phyloP scores from a whole-genome alignment of 164 flowering plant species.

The Stephania cephalantha region DNA sequence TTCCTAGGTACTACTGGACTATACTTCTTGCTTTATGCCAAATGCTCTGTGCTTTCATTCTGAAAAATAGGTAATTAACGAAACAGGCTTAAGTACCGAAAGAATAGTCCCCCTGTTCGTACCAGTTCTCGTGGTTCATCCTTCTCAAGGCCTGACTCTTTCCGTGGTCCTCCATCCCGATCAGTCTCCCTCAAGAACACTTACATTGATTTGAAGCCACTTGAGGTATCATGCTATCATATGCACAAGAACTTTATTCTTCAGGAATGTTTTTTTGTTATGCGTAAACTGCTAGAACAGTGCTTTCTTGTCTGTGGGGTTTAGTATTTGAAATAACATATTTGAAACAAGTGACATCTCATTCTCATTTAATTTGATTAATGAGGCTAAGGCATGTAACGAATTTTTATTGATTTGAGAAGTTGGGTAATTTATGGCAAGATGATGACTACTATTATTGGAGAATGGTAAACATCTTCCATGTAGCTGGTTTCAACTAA shows the following conservation, averaged over 20 bases:
- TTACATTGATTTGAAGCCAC: slow-evolving; percentile 56
- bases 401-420: background rate
- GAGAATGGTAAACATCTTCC: background rate
- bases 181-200: slow-evolving; percentile 39
- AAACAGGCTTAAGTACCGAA: slow-evolving; percentile 58
- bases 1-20: slow-evolving; percentile 52
- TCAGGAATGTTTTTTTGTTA: background rate
- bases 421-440: background rate
- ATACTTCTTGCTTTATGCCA: background rate
- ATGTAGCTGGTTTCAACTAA: no score
- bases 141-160: slow-evolving; percentile 48
- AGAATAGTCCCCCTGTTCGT: slow-evolving; percentile 20
- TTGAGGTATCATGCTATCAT: slow-evolving; percentile 52
- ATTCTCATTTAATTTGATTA: background rate
- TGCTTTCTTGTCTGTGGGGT: background rate
- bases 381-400: background rate
- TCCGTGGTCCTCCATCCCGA: slow-evolving; percentile 42
- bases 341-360: background rate
- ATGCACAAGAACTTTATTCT: background rate
- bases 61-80: slow-evolving; percentile 12
- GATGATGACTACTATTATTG: background rate
- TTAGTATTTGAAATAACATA: background rate
- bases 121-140: slow-evolving; percentile 34
- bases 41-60: background rate
- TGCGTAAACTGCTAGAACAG: background rate